Percentiles rank a stretch among this genome's conserved stretches.
Conservation (phyloP, 371 early-diverging fungal genomes). For the Mortierella sp. region DNA sequence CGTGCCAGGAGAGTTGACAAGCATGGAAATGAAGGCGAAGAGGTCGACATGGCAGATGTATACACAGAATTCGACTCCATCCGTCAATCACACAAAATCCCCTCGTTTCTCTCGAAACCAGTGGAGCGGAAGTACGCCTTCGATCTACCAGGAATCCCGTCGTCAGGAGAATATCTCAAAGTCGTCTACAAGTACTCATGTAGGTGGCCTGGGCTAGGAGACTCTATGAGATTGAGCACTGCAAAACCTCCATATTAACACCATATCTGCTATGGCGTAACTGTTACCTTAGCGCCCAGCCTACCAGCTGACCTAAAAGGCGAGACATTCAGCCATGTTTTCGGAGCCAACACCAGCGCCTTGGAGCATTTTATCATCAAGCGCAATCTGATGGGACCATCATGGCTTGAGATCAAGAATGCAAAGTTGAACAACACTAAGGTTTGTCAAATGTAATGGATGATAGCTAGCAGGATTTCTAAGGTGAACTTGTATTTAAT, state of each 20-base stretch:
- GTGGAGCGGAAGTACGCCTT: slow-evolving; percentile 94
- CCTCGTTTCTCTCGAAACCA: slow-evolving; percentile 67
- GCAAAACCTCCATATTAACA: neutral
- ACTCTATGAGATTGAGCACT: neutral
- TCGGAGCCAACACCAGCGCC: slow-evolving; percentile 91
- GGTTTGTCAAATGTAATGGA: slow-evolving; percentile 37
- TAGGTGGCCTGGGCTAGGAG: slow-evolving; percentile 19
- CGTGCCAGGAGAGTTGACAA: slow-evolving; percentile 69
- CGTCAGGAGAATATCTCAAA: slow-evolving; percentile 88
- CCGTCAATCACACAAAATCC: slow-evolving; percentile 68
- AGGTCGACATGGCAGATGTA: slow-evolving; percentile 76
- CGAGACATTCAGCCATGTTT: slow-evolving; percentile 86
- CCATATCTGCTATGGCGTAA: neutral
- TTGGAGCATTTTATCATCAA: slow-evolving; percentile 95
- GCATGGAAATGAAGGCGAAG: slow-evolving; percentile 63
- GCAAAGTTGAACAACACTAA: slow-evolving; percentile 60
- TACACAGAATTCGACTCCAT: slow-evolving; percentile 81
- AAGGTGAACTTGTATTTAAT: neutral
- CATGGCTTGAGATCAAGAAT: slow-evolving; percentile 86
- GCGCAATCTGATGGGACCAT: slow-evolving; percentile 97
- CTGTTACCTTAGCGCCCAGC: slow-evolving; percentile 65
- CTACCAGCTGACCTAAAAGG: slow-evolving; percentile 82
- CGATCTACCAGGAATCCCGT: slow-evolving; percentile 88
- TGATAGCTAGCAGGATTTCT: neutral
- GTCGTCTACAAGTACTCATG: slow-evolving; percentile 78